These are phyloP conservation scores for Aspergillus homomorphus DNA, from an alignment of 495 filamentous ascomycete genomes.

Conservation along the genomic window DNA sequence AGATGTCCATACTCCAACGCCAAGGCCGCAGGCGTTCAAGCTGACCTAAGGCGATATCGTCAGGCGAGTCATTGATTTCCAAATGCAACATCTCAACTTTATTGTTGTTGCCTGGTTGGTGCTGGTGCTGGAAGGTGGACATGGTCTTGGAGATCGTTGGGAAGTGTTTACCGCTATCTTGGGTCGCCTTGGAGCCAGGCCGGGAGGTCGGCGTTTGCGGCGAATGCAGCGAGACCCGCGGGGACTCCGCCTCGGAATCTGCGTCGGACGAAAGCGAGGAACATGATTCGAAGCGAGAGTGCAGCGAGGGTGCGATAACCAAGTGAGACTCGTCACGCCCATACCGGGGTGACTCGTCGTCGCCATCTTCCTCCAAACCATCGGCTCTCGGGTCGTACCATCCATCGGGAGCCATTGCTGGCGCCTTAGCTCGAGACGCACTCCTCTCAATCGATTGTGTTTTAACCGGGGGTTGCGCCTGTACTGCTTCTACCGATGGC, in stretches of 20 bases:
- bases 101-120: constrained; percentile 27
- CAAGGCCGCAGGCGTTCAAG: constrained; percentile 42
- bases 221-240: constrained; percentile 32
- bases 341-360: constrained; percentile 10
- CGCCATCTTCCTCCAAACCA: constrained; percentile 3
- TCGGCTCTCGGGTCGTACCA: constrained; percentile 14
- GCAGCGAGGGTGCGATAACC: constrained; percentile 19
- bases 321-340: constrained; percentile 30
- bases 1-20: constrained; percentile 52
- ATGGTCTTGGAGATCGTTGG: constrained; percentile 38
- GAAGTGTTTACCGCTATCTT: constrained; percentile 26
- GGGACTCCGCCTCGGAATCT: constrained; percentile 32
- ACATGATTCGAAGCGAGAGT: constrained; percentile 36
- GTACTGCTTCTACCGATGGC: constrained; percentile 4
- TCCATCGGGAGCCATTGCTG: constrained; percentile 5
- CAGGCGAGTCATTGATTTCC: constrained; percentile 38
- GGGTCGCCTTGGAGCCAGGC: constrained; percentile 40
- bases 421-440: background rate
- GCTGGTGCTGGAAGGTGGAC: constrained; percentile 21
- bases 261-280: constrained; percentile 31
- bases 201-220: constrained; percentile 42
- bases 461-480: constrained; percentile 10
- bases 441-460: constrained; percentile 8
- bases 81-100: constrained; percentile 42
- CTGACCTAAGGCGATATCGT: constrained; percentile 37